Base-by-base conservation (phyloP, 176 grass and related monocot genomes). In the Pharus latifolius region DNA sequence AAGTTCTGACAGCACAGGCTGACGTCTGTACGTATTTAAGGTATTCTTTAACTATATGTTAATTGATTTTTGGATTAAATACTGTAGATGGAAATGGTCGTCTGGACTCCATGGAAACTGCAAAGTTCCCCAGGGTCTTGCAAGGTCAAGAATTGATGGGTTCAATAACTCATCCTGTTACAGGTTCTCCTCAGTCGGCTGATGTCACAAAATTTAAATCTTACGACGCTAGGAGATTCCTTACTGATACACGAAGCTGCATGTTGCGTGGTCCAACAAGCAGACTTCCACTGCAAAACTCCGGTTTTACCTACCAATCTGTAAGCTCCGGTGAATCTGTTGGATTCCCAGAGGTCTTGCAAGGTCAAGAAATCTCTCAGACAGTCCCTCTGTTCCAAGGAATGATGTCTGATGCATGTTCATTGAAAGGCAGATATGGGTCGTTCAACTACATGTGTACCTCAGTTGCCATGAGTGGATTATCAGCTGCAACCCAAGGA, bases 81-180 rank as follows among this genome's bases (percentile, higher is more conserved):
- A 23, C 57, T 88, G 65, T 77, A 99, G 96, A 88, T 83, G 90
- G 87, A 78, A 85, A 71, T 82, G 76, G 51, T 77, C 81, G 69
- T 81, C 70, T 73, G 29, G 96, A 91, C 76, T 86, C 87, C 27
- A 60, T 76, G 87, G 90, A 81, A 86, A 88, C 81, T 76, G 87
- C 74, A 84, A 87, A 87, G 62, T 93, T 82, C 77, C 87, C 91
- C 84, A 94, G 91, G 96, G 96, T 99, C 96, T 99, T 99, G 96
- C 96, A 94, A 99, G 96, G 90, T 99, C 96, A 99, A 99, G 96
- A 99, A 99, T 99, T 91, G 74, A 87, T 67, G 93, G 71, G 89
- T 82, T 79, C 81, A 66, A 48, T 49, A 79, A 79, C 86, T 57
- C 83, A 60, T 79, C 80, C 24, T 77, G 73, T 85, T 49, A 53